Evolutionary conservation across 768 basidiomycete species (phyloP).

Genomic region (Boletales sp.): DNA sequence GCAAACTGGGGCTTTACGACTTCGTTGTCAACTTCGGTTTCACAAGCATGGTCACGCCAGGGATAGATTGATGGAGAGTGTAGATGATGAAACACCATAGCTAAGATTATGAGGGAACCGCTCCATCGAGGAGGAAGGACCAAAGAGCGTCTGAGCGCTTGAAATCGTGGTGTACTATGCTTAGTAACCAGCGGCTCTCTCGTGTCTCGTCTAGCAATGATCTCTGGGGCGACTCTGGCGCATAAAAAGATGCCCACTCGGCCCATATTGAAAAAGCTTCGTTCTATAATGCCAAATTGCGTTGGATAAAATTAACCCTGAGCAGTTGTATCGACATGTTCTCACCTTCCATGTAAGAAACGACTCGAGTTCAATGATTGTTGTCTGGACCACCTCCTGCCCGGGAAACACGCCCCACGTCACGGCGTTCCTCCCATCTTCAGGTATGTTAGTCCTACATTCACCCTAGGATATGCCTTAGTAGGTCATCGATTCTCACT

Average conservation of each 20-base stretch:
- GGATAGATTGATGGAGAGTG: too few species aligned
- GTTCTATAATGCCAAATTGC: constrained; percentile 49
- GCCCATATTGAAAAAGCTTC: constrained; percentile 97
- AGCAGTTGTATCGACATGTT: neutral
- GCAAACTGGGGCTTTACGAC: too few species aligned
- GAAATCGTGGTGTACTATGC: constrained; percentile 91
- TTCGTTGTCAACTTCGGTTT: too few species aligned
- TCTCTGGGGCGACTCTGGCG: constrained; percentile 69
- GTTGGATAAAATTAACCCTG: neutral
- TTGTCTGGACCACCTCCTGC: constrained; percentile 93
- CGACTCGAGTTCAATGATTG: constrained; percentile 92
- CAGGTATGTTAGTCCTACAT: constrained; percentile 71
- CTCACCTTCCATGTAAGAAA: constrained; percentile 96
- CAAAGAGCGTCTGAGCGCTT: constrained; percentile 76
- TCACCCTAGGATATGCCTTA: constrained; percentile 53
- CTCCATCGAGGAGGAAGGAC: constrained; percentile 65
- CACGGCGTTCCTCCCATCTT: constrained; percentile 85
- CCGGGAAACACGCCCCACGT: constrained; percentile 99
- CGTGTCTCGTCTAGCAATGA: constrained; percentile 67
- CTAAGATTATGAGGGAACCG: neutral
- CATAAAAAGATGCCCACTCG: constrained; percentile 89
- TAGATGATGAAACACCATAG: neutral
- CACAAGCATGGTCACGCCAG: too few species aligned
- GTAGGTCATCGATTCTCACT: neutral
- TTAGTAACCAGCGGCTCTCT: constrained; percentile 83